Percentiles rank a stretch among this genome's conserved stretches.
phyloP scores from a whole-genome alignment of 1,284 basidiomycete species.

The Moesziomyces parantarcticus region DNA sequence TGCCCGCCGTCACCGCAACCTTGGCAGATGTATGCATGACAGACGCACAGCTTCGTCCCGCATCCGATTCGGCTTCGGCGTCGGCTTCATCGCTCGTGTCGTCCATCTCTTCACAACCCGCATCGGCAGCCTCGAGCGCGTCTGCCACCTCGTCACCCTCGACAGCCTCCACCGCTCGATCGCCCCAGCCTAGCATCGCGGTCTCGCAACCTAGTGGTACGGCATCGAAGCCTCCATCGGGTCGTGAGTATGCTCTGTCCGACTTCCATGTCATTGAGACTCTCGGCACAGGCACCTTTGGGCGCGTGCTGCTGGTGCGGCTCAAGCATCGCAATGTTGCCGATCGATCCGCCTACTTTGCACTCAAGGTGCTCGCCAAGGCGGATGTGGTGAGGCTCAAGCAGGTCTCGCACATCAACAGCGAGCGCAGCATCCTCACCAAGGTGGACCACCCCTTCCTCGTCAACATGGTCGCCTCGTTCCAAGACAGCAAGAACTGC shows the following conservation, averaged over 20 bases:
- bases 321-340: constrained; percentile 15
- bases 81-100: background rate
- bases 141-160: no score
- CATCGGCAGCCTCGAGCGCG: no score
- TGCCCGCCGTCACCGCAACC: background rate
- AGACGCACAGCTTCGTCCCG: constrained; percentile 1
- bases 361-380: constrained; percentile 73
- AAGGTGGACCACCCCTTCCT: constrained; percentile 62
- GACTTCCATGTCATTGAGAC: constrained; percentile 56
- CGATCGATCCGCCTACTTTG: constrained; percentile 67
- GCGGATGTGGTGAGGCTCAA: constrained; percentile 72
- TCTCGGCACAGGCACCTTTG: constrained; percentile 61
- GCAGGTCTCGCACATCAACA: constrained; percentile 74
- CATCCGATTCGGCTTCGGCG: background rate
- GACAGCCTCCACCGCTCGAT: background rate
- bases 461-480: constrained; percentile 50
- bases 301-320: constrained; percentile 57
- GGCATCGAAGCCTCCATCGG: background rate
- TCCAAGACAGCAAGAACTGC: constrained; percentile 71
- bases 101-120: background rate
- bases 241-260: constrained; percentile 19
- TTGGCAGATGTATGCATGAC: constrained; percentile 15
- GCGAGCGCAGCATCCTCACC: constrained; percentile 71
- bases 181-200: no score
- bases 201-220: background rate